phyloP scores from a whole-genome alignment of 306 rosid genomes.

The Abrus pulchellus region DNA sequence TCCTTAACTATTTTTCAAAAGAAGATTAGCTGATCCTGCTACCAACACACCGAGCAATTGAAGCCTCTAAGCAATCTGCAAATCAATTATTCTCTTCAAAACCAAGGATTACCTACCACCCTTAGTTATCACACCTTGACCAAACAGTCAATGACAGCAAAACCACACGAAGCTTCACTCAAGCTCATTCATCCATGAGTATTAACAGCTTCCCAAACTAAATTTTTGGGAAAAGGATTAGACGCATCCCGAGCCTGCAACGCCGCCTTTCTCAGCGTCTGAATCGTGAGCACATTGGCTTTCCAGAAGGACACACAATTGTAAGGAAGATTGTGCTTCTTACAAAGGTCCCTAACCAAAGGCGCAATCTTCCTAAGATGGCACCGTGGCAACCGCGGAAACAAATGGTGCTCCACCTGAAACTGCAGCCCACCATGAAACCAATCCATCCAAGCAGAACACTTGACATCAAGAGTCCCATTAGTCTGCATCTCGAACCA shows the following conservation, averaged over 20 bases:
- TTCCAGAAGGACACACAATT: constrained; percentile 67
- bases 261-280: constrained; percentile 65
- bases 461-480: constrained; percentile 63
- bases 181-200: constrained; percentile 67
- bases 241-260: constrained; percentile 77
- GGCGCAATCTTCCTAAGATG: constrained; percentile 70
- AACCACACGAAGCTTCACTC: constrained; percentile 48
- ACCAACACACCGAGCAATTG: constrained; percentile 38
- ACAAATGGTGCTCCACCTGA: constrained; percentile 86
- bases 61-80: constrained; percentile 58
- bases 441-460: constrained; percentile 90
- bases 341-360: constrained; percentile 70
- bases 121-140: constrained; percentile 37
- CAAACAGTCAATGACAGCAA: constrained; percentile 47
- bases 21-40: constrained; percentile 33
- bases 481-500: constrained; percentile 77
- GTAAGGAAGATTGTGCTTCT: constrained; percentile 73
- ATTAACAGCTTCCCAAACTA: constrained; percentile 83
- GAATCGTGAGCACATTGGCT: constrained; percentile 67
- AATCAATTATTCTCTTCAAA: constrained; percentile 53
- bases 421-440: constrained; percentile 87
- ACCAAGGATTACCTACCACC: constrained; percentile 49
- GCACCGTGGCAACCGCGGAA: constrained; percentile 66
- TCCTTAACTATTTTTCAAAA: constrained; percentile 44
- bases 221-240: constrained; percentile 61